A percentile compares a stretch with the other conserved stretches of the same genome.
Conservation (phyloP, 2,329 filamentous ascomycete genomes). For the Fusarium marasasianum region DNA sequence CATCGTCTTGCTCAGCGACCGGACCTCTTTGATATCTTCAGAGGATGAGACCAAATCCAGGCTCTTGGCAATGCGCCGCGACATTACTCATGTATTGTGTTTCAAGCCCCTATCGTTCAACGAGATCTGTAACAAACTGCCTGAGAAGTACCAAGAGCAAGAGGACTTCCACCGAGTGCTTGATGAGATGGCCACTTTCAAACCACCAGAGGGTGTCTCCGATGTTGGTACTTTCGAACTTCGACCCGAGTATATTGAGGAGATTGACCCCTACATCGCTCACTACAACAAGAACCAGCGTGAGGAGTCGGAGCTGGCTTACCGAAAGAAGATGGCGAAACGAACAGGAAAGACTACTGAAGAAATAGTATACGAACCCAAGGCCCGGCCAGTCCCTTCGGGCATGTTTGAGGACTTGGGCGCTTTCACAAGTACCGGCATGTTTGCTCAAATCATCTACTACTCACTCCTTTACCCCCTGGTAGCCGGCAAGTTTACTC, state of each 20-base stretch:
- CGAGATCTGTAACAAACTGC: conserved; percentile 85
- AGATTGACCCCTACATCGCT: conserved; percentile 94
- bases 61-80: conserved; percentile 79
- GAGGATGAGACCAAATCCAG: conserved; percentile 73
- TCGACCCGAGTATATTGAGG: conserved; percentile 83
- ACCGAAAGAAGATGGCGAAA: conserved; percentile 86
- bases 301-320: conserved; percentile 91
- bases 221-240: conserved; percentile 96
- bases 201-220: conserved; percentile 87
- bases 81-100: conserved; percentile 92
- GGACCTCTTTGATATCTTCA: conserved; percentile 77
- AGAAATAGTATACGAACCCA: conserved; percentile 93
- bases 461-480: conserved; percentile 86
- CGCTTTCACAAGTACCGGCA: conserved; percentile 81
- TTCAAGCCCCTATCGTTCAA: conserved; percentile 97
- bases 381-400: conserved; percentile 76
- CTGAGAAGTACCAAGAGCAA: conserved; percentile 88
- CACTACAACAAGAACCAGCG: conserved; percentile 98
- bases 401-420: conserved; percentile 81
- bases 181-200: conserved; percentile 88
- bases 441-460: conserved; percentile 91
- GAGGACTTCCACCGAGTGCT: conserved; percentile 88
- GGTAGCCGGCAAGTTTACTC: conserved; percentile 72
- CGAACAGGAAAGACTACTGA: conserved; percentile 82
- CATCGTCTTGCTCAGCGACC: conserved; percentile 89